Evolutionary conservation across 768 basidiomycete genomes (phyloP), one percentile per base, ranked within the genome.

Genomic region (Tylopilus vinaceipallidus): DNA sequence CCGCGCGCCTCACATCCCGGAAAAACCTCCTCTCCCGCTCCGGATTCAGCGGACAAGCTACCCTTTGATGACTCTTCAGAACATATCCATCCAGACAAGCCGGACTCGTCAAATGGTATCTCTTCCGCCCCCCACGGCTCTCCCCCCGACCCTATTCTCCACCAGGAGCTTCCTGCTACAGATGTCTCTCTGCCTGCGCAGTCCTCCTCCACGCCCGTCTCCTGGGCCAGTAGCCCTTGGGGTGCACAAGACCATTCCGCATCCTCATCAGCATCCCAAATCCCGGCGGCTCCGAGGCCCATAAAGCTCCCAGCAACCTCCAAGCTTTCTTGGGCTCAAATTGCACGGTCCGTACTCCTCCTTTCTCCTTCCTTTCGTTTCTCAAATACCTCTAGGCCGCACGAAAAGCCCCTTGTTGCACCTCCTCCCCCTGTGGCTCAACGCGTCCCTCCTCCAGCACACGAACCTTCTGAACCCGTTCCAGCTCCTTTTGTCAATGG

Each of bases 271-370:
- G 56, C 29, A 55, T 48, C 12, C 27, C 52, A 38, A 37, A 54
- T 22, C 60, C 70, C n/a, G 3, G 50, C 33, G 11, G 26, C 56
- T 8, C 43, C 35, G 53, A 55, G 76, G 69, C 55, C 66, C 59
- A 49, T 56, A 13, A 87, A 83, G 70, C 73, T 79, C 11, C 86
- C 88, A 36, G 81, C 85, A 24, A 86, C 80, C 12, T 82, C 86
- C 8, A 89, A 90, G 72, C 68, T 88, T 52, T 91, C 90, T 30
- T 92, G 89, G 89, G 90, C 90, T 8, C 86, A 92, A 60, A 76
- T 92, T 63, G 89, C 90, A 54, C 76, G 84, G 88, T 49, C 29
- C 23, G 47, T 32, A 24, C 53, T 19, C 23, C 26, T 51, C 6
- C 42, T 50, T 37, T 13, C 16, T 36, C 20, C n/a, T 26, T 36